A percentile compares a stretch with the other conserved stretches of the same genome.
Evolutionary conservation across 2,329 filamentous ascomycete species (phyloP).

Genomic region (Fusarium udum): DNA sequence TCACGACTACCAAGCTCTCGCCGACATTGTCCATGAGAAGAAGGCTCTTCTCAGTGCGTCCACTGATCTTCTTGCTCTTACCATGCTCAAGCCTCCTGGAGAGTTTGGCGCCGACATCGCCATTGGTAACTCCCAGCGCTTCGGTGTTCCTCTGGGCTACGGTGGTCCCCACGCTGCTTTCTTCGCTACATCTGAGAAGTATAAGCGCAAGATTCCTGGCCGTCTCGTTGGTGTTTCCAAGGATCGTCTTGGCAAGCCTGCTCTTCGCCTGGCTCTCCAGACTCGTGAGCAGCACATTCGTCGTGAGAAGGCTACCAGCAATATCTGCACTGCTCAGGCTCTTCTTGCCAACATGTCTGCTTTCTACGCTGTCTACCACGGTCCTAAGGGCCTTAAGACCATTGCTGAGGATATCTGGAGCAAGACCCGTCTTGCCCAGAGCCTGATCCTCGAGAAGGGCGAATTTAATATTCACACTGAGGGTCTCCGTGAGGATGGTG

Average conservation of each 20-base stretch:
- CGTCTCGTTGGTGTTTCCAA: constrained; percentile 90
- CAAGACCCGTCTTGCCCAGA: constrained; percentile 72
- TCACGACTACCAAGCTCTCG: constrained; percentile 77
- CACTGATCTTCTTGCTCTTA: constrained; percentile 89
- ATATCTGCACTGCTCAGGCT: constrained; percentile 95
- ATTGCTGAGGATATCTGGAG: constrained; percentile 83
- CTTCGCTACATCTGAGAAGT: constrained; percentile 81
- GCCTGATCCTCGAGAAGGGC: constrained; percentile 60
- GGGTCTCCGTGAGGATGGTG: constrained; percentile 64
- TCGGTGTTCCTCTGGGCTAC: constrained; percentile 91
- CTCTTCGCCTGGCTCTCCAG: constrained; percentile 74
- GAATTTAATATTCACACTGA: constrained; percentile 67
- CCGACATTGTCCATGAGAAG: constrained; percentile 79
- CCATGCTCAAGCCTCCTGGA: constrained; percentile 85
- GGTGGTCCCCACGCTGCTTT: constrained; percentile 96
- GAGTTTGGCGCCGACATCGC: constrained; percentile 96
- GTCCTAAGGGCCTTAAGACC: constrained; percentile 80
- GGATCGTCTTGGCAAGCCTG: constrained; percentile 78
- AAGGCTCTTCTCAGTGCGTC: constrained; percentile 86
- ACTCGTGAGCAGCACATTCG: constrained; percentile 97
- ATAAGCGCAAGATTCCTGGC: constrained; percentile 93
- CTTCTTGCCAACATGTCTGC: constrained; percentile 95
- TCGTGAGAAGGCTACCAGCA: constrained; percentile 95
- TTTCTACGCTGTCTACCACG: constrained; percentile 94
- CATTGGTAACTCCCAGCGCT: constrained; percentile 89